Base-by-base conservation (phyloP, 805 yeast genomes). In the Pichia rugopelliculosa region DNA sequence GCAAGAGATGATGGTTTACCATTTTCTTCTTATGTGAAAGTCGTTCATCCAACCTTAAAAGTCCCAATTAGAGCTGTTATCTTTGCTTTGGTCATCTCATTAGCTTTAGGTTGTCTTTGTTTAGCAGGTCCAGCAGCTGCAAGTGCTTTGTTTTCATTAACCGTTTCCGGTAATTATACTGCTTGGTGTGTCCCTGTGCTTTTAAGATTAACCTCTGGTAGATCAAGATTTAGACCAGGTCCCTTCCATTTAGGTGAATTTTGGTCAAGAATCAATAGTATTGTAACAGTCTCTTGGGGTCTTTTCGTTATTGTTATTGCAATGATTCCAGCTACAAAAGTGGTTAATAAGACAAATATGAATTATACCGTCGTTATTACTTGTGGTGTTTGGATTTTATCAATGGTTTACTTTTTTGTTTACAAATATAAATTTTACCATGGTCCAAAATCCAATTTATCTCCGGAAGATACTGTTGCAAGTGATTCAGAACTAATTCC, bases 1-100 rank as follows among this genome's bases (percentile, higher is more conserved):
- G 80, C 87, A 20, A 76, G 91, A 67, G 91, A 84, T 61, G 80
- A 82, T 56, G 89, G 88, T 15, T 70, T 84, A 48, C 90, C 90
- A 9, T 68, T 80, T 52, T 72, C 82, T 13, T 64, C 70, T 38
- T 68, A 68, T 57, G 72, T 84, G 52, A 78, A 80, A 54, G 74
- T 68, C 39, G 85, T 84, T 39, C 69, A 83, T 56, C 69, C 74
- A 45, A 72, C 61, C 49, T 65, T 76, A 34, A 69, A 74, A n/a
- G 84, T 80, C 25, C 91, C 93, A 15, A 62, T 81, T 24, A 72
- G 81, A 55, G 88, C 90, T 1, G 75, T 82, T 39, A 60, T 72
- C 22, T 76, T 77, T 56, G 79, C 77, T 20, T 75, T 80, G 13
- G 45, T 60, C n/a, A 59, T 79, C 7, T 69, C 76, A n/a, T 59